These are phyloP conservation scores for Blastocystis hominis DNA, from an alignment of 352 stramenopile species.

Conservation along the genomic window DNA sequence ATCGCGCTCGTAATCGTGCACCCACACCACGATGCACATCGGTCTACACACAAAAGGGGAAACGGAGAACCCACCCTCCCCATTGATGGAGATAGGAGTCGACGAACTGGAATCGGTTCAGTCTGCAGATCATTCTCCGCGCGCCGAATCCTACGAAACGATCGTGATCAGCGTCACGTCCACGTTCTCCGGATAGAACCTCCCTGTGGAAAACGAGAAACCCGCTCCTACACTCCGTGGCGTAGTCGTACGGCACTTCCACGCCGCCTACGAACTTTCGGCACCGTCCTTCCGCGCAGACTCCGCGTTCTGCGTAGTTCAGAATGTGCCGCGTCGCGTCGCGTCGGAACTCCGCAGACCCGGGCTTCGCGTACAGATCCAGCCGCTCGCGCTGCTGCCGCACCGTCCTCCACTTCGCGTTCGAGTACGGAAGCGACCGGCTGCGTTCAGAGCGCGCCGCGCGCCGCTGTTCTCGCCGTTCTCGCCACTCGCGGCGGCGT, in stretches of 20 bases:
- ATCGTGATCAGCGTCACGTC: conserved; percentile 31
- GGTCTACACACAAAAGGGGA: neutral
- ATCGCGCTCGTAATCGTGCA: neutral
- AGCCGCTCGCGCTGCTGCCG: neutral
- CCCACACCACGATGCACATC: conserved; percentile 16
- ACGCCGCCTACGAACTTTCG: neutral
- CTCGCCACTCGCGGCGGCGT: neutral
- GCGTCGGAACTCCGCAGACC: neutral
- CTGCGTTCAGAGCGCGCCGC: neutral
- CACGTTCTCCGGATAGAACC: neutral
- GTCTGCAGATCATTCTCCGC: neutral
- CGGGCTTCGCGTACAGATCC: neutral
- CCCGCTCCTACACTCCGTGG: neutral
- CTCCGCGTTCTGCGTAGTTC: neutral
- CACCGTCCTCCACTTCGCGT: neutral
- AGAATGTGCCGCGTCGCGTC: neutral
- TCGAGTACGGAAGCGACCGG: neutral
- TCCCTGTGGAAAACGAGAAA: neutral
- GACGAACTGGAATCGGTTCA: conserved; percentile 13
- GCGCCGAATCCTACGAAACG: neutral
- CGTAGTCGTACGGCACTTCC: neutral
- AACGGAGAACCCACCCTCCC: neutral
- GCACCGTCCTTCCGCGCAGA: neutral
- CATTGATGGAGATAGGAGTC: neutral
- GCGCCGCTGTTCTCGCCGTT: neutral